These are phyloP conservation scores for Annona cherimola DNA, from an alignment of 164 flowering plant species.

Conservation along the genomic window DNA sequence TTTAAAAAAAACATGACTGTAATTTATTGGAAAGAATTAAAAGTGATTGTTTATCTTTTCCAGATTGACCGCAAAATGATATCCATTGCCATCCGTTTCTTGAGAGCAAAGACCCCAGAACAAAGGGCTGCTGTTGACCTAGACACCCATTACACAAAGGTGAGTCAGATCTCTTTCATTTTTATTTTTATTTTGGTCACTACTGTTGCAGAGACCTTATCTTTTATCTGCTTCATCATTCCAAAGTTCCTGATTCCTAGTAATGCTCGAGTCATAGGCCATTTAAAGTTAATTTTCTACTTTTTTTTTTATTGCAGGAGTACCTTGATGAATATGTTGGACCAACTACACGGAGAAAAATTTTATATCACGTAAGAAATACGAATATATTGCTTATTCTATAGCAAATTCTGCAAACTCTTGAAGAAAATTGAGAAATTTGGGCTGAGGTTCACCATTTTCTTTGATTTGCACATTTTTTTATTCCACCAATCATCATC, in stretches of 20 bases:
- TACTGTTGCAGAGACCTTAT: background rate
- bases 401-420: background rate
- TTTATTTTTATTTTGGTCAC: background rate
- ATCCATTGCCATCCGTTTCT: slow-evolving; percentile 68
- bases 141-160: slow-evolving; percentile 91
- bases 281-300: background rate
- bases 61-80: slow-evolving; percentile 63
- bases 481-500: background rate
- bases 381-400: background rate
- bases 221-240: background rate
- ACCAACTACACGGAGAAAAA: slow-evolving; percentile 51
- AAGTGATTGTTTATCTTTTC: slow-evolving; percentile 11
- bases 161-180: slow-evolving; percentile 9
- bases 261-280: background rate
- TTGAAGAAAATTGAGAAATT: slow-evolving; percentile 1
- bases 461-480: background rate
- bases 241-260: background rate
- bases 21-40: background rate
- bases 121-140: slow-evolving; percentile 92
- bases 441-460: background rate
- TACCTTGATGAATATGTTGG: slow-evolving; percentile 86
- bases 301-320: slow-evolving; percentile 49
- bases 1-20: no score
- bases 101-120: slow-evolving; percentile 87
- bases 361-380: slow-evolving; percentile 64